Evolutionary conservation across 306 rosid species (phyloP), one percentile per base, ranked within the genome.

Genomic region (Hippophae gyantsensis): DNA sequence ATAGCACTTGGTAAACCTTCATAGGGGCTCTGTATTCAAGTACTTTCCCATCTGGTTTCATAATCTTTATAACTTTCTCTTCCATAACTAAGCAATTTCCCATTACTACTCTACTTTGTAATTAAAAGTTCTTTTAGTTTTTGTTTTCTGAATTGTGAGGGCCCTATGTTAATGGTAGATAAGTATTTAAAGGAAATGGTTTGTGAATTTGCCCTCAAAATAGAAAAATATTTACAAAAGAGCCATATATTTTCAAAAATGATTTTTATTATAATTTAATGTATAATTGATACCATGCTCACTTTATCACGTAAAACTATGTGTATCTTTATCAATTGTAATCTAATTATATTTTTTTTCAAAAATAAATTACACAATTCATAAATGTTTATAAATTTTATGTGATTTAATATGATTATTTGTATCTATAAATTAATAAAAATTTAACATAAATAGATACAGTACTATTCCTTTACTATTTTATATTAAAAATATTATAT

Each of bases 21-120:
- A 78, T 73, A 18, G 89, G 84, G 66, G 82, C 57, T 66, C 76
- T 80, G 83, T 88, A 92, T 68, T 81, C 92, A 1, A 92, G 78
- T 50, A 86, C 54, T 74, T 85, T 82, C 41, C 95, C 88, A 66
- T 92, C 96, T 7, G 83, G 56, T 75, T 79, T 85, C 90, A 82
- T 73, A 61, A 92, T 63, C 75, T 69, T 89, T 47, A 83, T 82
- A 9, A 76, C 50, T 7, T 82, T 74, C 43, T 73, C 61, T 59
- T 75, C 82, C 56, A 72, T 26, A 63, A 73, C 85, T 69, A 92
- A 60, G 70, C 93, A 83, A 56, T 92, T 92, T 18, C 99, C 99
- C 99, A 90, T 90, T 64, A 58, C 46, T 52, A 56, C 56, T 18
- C 46, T 54, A 56, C 70, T 12, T 14, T 3, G 48, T 56, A 10